A percentile compares a stretch with the other conserved stretches of the same genome.
Evolutionary conservation across 805 yeast species (phyloP).

Genomic region (Hanseniaspora meyeri): DNA sequence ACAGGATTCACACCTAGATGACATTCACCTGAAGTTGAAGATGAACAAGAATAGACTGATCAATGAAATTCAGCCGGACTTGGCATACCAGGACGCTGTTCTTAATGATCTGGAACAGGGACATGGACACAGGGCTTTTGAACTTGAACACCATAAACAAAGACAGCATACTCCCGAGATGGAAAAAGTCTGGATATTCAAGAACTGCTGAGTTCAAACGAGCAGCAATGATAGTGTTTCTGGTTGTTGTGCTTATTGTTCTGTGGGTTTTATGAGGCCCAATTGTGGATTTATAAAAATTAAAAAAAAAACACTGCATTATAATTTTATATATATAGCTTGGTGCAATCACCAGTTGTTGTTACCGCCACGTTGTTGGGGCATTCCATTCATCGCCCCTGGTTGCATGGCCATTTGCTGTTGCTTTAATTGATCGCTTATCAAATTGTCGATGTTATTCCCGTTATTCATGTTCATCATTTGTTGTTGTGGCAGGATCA

Average conservation of each 20-base stretch:
- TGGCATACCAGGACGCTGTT: not conserved
- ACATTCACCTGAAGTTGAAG: not conserved
- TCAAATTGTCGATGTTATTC: conserved; percentile 7
- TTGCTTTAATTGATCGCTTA: conserved; percentile 10
- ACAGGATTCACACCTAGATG: conserved; percentile 4
- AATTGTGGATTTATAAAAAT: too few relatives aligned
- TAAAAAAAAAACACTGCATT: not conserved
- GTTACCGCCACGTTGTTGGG: conserved; percentile 10
- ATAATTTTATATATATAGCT: not conserved
- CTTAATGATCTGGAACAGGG: conserved; percentile 10
- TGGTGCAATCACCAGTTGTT: not conserved
- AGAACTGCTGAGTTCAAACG: conserved; percentile 2
- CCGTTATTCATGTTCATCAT: conserved; percentile 8
- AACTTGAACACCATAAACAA: conserved; percentile 10
- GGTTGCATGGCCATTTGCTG: conserved; percentile 13
- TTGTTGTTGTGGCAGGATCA: conserved; percentile 14
- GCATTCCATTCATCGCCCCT: conserved; percentile 9
- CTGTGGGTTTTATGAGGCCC: conserved; percentile 1
- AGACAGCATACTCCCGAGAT: conserved; percentile 4
- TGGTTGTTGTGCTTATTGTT: not conserved
- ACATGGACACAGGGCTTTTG: not conserved
- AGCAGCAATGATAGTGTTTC: not conserved
- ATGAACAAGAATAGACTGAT: conserved; percentile 1
- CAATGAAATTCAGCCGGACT: conserved; percentile 7
- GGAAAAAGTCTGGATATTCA: conserved; percentile 3